Conservation (phyloP, 441 rosid genomes). For the Populus hybrid region DNA sequence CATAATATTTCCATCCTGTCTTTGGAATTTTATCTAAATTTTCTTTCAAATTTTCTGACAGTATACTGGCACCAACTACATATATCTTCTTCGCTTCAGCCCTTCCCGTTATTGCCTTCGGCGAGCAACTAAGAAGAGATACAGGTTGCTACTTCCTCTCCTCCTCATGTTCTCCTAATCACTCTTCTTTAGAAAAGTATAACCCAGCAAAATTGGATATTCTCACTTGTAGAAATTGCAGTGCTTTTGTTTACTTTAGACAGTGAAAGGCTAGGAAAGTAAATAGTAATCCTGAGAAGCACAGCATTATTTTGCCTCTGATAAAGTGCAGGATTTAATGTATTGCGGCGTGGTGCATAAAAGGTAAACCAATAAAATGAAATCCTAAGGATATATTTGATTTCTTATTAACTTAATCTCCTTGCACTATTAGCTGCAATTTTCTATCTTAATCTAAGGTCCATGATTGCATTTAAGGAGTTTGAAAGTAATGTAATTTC, state of each 20-base stretch:
- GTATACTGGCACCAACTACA: constrained; percentile 58
- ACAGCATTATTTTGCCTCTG: background rate
- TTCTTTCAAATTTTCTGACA: constrained; percentile 4
- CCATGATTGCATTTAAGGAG: background rate
- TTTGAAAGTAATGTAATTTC: constrained; percentile 7
- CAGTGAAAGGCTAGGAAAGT: background rate
- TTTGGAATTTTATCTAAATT: background rate
- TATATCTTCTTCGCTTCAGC: constrained; percentile 61
- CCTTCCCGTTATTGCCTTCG: constrained; percentile 60
- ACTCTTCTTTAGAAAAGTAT: background rate
- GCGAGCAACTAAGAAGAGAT: constrained; percentile 55
- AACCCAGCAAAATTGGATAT: background rate
- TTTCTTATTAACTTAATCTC: background rate
- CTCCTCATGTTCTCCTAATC: background rate
- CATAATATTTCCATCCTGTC: background rate
- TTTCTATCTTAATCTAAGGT: background rate
- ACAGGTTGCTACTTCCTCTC: constrained; percentile 31
- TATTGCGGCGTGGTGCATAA: background rate
- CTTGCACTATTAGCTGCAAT: background rate
- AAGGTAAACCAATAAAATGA: background rate
- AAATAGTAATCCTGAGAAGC: background rate
- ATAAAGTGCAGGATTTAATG: background rate
- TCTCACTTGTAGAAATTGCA: background rate
- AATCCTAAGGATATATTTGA: background rate
- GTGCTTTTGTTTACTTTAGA: background rate